Base-by-base conservation (phyloP, 148 eudicot genomes). In the Dianthus caryophyllus region DNA sequence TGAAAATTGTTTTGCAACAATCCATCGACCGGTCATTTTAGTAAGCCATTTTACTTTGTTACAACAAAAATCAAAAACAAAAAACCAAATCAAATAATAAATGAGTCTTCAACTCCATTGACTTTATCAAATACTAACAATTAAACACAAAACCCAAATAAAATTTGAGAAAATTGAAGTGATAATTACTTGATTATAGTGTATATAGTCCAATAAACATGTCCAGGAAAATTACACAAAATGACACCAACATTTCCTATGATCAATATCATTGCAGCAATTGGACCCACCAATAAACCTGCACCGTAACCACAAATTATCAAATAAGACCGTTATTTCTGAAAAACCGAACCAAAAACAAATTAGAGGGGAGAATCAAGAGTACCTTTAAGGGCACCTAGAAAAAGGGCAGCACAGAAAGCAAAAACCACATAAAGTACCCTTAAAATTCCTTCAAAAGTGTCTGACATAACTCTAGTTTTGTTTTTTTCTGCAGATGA, bases 251-350 rank as follows among this genome's bases (percentile, higher is more conserved):
- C 79, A 79, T 88, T 90, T 68, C 98, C 97, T 46, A 85, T 58
- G 26, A 94, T 88, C 70, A 94, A 76, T 57, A 90, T 79, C 61
- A 90, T 58, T 67, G 79, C 81, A 71, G 98, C 95, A 82, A 93
- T 73, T 61, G 96, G 97, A 78, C 97, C 98, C 75, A 94, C 85
- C 77, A 90, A n/a, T 67, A 93, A 52, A 70, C 92, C 96, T 93
- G 81, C 73, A 72, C 29, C 68, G 41, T 30, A 24, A 4, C 62
- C 36, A 29, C 52, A 7, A 33, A 7, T 33, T 2, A 33, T 33
- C 38, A 33, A 33, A 33, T 2, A 33, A 33, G 3, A 33, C 38
- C 4, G 38, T 33, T n/a, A 3, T 33, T 33, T 33, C 38, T 2
- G 4, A 33, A 33, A 2, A 33, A 33, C 38, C 38, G 38, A 7